Conservation (phyloP, 306 rosid genomes). For the Prunus persica region DNA sequence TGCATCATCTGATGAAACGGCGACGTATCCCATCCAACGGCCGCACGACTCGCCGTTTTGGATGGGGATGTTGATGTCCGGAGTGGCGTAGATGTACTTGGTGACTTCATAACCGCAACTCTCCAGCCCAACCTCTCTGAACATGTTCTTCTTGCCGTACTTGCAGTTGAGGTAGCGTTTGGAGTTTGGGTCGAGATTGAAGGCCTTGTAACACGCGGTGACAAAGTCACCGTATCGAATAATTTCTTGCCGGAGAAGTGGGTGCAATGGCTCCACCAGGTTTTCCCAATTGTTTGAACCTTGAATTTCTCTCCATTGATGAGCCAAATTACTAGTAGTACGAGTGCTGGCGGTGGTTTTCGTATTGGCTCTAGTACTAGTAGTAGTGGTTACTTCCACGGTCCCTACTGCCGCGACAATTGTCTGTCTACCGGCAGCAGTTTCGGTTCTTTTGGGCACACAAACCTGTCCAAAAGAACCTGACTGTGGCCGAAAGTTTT, state of each 20-base stretch:
- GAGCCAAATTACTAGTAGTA: slow-evolving; percentile 12
- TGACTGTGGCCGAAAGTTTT: slow-evolving; percentile 27
- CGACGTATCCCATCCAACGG: slow-evolving; percentile 89
- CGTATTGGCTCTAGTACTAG: neutral
- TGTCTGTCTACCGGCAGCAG: slow-evolving; percentile 11
- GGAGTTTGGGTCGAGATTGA: slow-evolving; percentile 72
- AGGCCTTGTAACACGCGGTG: slow-evolving; percentile 73
- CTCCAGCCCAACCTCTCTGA: slow-evolving; percentile 59
- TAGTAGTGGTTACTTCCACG: neutral
- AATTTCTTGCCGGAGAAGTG: slow-evolving; percentile 68
- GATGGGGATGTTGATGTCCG: slow-evolving; percentile 53
- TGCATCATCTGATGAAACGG: slow-evolving; percentile 50
- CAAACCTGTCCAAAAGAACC: slow-evolving; percentile 55
- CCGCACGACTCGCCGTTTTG: slow-evolving; percentile 43
- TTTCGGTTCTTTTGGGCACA: slow-evolving; percentile 26
- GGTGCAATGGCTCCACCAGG: slow-evolving; percentile 73
- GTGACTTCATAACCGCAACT: slow-evolving; percentile 66
- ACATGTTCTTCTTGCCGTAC: slow-evolving; percentile 65
- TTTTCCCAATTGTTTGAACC: slow-evolving; percentile 83
- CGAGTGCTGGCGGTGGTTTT: neutral
- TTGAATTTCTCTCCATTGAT: slow-evolving; percentile 66
- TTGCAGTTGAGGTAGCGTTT: slow-evolving; percentile 76
- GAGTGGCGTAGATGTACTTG: slow-evolving; percentile 87
- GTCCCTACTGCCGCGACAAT: slow-evolving; percentile 19
- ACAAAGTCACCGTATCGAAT: slow-evolving; percentile 80